phyloP scores from a whole-genome alignment of 2,329 filamentous ascomycete genomes.

The Acephala macrosclerotiorum region DNA sequence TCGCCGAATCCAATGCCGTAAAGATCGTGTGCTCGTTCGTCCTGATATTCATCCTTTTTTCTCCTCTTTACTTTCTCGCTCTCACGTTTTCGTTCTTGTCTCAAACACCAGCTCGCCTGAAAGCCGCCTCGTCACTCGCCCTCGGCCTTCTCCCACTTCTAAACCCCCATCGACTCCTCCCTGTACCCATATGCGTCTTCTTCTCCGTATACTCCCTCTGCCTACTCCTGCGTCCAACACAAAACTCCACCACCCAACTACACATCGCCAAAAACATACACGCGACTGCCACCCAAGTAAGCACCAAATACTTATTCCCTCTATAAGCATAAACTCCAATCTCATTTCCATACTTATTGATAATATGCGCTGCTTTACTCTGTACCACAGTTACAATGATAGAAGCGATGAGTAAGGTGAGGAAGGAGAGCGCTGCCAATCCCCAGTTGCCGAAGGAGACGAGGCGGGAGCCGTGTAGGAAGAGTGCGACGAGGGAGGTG shows the following conservation, averaged over 20 bases:
- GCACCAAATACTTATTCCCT: conserved; percentile 61
- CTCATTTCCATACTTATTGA: conserved; percentile 49
- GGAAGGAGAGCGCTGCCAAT: conserved; percentile 53
- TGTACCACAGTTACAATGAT: conserved; percentile 74
- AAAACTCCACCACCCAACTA: conserved; percentile 42
- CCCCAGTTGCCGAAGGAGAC: conserved; percentile 58
- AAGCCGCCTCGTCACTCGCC: conserved; percentile 34
- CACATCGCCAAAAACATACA: conserved; percentile 48
- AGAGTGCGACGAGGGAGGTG: conserved; percentile 51
- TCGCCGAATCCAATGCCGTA: not conserved
- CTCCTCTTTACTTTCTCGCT: no score
- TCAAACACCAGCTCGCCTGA: conserved; percentile 36
- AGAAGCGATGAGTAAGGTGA: conserved; percentile 73
- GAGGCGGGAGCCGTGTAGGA: conserved; percentile 50
- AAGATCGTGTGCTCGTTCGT: conserved; percentile 2
- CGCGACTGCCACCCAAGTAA: conserved; percentile 65
- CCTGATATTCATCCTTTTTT: not conserved
- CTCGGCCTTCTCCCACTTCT: conserved; percentile 22
- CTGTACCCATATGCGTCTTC: not conserved
- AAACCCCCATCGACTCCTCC: conserved; percentile 5
- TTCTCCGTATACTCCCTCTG: conserved; percentile 40
- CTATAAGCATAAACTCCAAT: conserved; percentile 46
- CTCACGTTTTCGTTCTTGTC: not conserved
- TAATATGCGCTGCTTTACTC: conserved; percentile 57
- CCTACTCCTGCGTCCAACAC: conserved; percentile 34